These are phyloP conservation scores for Lactarius deliciosus DNA, from an alignment of 768 basidiomycete genomes.

Conservation along the genomic window DNA sequence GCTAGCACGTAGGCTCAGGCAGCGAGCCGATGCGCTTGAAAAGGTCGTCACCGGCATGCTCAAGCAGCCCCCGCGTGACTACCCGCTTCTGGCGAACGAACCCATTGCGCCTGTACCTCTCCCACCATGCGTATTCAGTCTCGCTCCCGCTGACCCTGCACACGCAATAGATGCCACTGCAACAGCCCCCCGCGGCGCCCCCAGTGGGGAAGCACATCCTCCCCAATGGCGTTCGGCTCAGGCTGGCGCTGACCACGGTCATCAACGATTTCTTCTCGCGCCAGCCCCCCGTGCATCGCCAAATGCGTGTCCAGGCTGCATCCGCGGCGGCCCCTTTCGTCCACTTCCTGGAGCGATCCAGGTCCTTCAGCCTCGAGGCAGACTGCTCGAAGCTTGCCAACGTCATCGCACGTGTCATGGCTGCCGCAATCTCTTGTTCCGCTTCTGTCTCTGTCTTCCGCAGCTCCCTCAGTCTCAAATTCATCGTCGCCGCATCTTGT, in stretches of 20 bases:
- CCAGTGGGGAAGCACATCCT: conserved; percentile 55
- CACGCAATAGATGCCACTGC: conserved; percentile 48
- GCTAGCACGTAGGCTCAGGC: conserved; percentile 61
- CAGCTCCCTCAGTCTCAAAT: background rate
- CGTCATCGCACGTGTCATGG: background rate
- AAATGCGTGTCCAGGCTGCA: conserved; percentile 25
- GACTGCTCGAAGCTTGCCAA: conserved; percentile 32
- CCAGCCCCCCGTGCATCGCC: conserved; percentile 48
- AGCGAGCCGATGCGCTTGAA: conserved; percentile 79
- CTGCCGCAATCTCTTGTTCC: conserved; percentile 19
- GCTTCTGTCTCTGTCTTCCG: conserved; percentile 35
- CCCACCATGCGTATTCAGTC: background rate
- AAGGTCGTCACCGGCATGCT: conserved; percentile 82
- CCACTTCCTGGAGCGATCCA: conserved; percentile 33
- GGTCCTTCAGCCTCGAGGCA: conserved; percentile 8
- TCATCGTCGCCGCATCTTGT: conserved; percentile 33
- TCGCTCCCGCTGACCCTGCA: conserved; percentile 4
- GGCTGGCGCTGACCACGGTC: conserved; percentile 71
- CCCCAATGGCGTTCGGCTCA: conserved; percentile 78
- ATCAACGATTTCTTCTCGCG: conserved; percentile 82
- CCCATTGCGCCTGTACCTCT: conserved; percentile 40
- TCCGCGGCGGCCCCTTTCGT: conserved; percentile 26
- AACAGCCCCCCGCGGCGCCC: conserved; percentile 37
- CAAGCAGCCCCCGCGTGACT: conserved; percentile 68
- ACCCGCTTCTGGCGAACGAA: conserved; percentile 57